Conservation (phyloP, 2,329 filamentous ascomycete genomes). For the Aspergillus hiratsukae region DNA sequence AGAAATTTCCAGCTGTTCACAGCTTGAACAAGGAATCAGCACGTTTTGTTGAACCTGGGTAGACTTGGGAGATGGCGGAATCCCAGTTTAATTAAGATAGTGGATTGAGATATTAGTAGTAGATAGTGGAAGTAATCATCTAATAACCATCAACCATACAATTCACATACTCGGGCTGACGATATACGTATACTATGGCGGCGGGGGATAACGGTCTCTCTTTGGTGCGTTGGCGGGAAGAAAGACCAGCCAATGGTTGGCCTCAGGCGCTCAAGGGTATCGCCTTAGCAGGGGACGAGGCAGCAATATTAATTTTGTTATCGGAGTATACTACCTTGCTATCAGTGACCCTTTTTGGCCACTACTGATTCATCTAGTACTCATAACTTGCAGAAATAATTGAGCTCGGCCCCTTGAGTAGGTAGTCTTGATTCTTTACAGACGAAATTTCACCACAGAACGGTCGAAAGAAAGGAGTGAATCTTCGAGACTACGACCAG, state of each 20-base stretch:
- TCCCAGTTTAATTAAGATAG: not conserved
- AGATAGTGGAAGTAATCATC: not conserved
- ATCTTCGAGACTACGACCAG: not conserved
- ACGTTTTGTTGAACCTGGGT: not conserved
- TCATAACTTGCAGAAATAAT: not conserved
- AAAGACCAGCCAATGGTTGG: not conserved
- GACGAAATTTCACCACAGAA: not conserved
- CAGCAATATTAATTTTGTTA: not conserved
- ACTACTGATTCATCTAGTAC: no score
- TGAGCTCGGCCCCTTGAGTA: not conserved
- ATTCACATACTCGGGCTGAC: not conserved
- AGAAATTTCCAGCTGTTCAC: not conserved
- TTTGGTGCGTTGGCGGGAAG: constrained; percentile 1
- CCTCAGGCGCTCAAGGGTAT: not conserved
- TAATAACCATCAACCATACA: not conserved
- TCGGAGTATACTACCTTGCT: no score
- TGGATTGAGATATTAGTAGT: not conserved
- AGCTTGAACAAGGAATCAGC: not conserved
- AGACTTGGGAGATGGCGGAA: not conserved
- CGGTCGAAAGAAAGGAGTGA: no score
- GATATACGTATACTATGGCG: not conserved
- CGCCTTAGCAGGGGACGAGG: not conserved
- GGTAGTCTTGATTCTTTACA: not conserved
- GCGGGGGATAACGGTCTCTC: not conserved
- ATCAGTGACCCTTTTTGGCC: no score